Conservation (phyloP, 495 filamentous ascomycete species). For the Talaromyces stipitatus region DNA sequence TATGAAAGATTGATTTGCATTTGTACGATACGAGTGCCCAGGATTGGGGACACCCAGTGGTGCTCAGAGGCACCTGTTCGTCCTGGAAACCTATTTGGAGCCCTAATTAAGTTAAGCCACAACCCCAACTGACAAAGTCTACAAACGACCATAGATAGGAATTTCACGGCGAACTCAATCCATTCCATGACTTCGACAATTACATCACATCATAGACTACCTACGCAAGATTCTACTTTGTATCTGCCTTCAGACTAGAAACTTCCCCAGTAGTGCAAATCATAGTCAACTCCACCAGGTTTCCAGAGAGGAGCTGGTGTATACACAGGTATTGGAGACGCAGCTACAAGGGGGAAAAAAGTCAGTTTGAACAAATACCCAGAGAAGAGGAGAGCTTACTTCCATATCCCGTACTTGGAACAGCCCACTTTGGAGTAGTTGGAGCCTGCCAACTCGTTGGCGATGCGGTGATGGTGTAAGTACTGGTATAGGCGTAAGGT, state of each 20-base stretch:
- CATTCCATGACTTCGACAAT: no score
- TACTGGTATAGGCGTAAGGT: constrained; percentile 16
- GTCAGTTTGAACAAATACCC: not conserved
- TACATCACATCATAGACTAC: no score
- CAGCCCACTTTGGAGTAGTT: constrained; percentile 17
- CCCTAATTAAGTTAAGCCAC: no score
- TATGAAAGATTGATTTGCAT: no score
- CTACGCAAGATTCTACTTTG: no score
- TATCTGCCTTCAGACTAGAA: constrained; percentile 3
- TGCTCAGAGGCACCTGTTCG: no score
- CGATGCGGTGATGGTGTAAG: constrained; percentile 21
- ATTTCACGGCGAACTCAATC: no score
- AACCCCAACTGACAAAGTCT: no score
- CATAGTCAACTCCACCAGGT: constrained; percentile 18
- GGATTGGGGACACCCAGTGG: no score
- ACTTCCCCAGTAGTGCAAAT: constrained; percentile 22
- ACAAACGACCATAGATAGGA: no score
- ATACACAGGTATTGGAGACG: constrained; percentile 21
- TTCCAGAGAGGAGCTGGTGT: constrained; percentile 18
- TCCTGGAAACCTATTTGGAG: no score
- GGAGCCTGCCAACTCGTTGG: constrained; percentile 18
- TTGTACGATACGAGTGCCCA: no score
- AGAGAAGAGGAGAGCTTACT: constrained; percentile 13
- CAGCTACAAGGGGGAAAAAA: constrained; percentile 7
- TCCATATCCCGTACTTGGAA: constrained; percentile 19